phyloP scores from a whole-genome alignment of 2,329 filamentous ascomycete species.

The Cordyceps militaris region DNA sequence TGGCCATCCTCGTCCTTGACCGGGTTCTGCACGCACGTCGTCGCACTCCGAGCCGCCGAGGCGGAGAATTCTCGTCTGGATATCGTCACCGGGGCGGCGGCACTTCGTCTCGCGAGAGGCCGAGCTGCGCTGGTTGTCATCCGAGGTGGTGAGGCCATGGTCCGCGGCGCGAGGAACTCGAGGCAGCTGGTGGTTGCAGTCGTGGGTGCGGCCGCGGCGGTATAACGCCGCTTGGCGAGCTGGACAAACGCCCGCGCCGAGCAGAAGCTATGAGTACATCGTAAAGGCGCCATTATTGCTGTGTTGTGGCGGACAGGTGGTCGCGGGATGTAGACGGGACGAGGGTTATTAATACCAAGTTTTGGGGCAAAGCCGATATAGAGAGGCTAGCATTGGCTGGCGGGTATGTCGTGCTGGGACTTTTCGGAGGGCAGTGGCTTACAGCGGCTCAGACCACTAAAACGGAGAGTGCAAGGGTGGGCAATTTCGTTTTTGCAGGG shows the following conservation, averaged over 20 bases:
- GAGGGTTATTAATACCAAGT: conserved; percentile 10
- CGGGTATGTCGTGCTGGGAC: too few species aligned
- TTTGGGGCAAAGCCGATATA: conserved; percentile 9
- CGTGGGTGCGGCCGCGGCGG: conserved; percentile 19
- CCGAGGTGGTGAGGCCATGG: conserved; percentile 14
- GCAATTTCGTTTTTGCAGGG: background rate
- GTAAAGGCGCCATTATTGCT: conserved; percentile 26
- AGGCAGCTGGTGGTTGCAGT: conserved; percentile 23
- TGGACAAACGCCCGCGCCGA: conserved; percentile 35
- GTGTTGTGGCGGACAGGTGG: background rate
- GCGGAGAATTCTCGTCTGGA: conserved; percentile 29
- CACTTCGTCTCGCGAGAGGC: background rate
- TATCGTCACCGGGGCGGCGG: background rate
- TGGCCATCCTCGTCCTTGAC: conserved; percentile 75
- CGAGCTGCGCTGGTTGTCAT: conserved; percentile 9
- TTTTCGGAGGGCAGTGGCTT: background rate
- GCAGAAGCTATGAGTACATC: conserved; percentile 33
- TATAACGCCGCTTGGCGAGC: conserved; percentile 30
- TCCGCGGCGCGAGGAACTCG: conserved; percentile 35
- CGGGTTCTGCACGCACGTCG: conserved; percentile 58
- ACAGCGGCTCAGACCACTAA: background rate
- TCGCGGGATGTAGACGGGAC: background rate
- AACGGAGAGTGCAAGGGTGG: background rate
- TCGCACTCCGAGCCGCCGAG: conserved; percentile 32
- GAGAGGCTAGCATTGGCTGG: conserved; percentile 16